These are phyloP conservation scores for Trifolium subterraneum DNA, from an alignment of 306 rosid species.

Conservation along the genomic window DNA sequence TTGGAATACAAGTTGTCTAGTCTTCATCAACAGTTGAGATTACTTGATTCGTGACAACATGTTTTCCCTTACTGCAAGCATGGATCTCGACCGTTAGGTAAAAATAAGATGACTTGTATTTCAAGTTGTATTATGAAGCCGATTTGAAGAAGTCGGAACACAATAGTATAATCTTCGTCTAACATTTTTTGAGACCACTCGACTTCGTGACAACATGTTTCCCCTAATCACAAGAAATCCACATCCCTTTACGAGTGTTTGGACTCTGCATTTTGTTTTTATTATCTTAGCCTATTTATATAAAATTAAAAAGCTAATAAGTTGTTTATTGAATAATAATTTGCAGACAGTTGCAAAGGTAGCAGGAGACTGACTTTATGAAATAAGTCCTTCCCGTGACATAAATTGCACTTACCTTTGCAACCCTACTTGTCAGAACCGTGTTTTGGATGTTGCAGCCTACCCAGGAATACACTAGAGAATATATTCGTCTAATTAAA, in stretches of 20 bases:
- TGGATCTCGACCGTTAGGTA: too few species aligned
- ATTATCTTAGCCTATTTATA: too few species aligned
- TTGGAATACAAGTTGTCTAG: too few species aligned
- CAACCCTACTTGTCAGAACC: slow-evolving; percentile 85
- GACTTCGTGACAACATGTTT: background rate
- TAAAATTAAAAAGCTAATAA: background rate
- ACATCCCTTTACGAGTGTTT: background rate
- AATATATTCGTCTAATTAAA: slow-evolving; percentile 9
- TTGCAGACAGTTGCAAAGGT: slow-evolving; percentile 81
- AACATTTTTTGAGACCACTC: background rate
- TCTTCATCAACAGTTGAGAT: too few species aligned
- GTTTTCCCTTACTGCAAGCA: too few species aligned
- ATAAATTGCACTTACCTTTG: slow-evolving; percentile 86
- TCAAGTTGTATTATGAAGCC: too few species aligned
- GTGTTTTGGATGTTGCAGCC: slow-evolving; percentile 44
- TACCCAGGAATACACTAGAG: slow-evolving; percentile 44
- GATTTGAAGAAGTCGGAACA: background rate
- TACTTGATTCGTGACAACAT: too few species aligned
- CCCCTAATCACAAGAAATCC: background rate
- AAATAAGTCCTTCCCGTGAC: slow-evolving; percentile 54
- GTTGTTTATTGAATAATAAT: slow-evolving; percentile 10
- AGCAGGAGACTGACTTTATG: slow-evolving; percentile 86
- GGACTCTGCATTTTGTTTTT: background rate
- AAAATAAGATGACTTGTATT: too few species aligned
- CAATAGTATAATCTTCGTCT: background rate